Evolutionary conservation across 257 asterid genomes (phyloP).

Genomic region (Ballota nigra): DNA sequence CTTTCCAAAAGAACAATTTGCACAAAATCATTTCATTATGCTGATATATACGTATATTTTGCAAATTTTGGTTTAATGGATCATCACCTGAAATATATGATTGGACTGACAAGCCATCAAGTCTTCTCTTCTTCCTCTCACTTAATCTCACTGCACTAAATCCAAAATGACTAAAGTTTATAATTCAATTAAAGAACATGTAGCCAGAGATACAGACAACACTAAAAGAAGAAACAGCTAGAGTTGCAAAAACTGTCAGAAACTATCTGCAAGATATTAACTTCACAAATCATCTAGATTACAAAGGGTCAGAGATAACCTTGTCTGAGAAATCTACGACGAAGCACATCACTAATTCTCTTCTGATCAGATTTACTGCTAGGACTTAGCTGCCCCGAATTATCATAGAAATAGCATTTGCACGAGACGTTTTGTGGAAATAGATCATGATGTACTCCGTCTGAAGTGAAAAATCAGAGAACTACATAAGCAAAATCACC

Average conservation of each 20-base stretch:
- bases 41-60: not conserved
- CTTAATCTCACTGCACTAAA: constrained; percentile 59
- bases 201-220: not conserved
- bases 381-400: constrained; percentile 56
- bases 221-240: not conserved
- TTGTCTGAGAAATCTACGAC: constrained; percentile 90
- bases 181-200: not conserved
- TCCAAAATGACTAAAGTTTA: constrained; percentile 12
- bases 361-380: constrained; percentile 34
- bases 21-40: not conserved
- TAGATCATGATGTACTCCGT: constrained; percentile 65
- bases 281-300: not conserved
- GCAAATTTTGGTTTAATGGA: not conserved
- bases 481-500: constrained; percentile 1
- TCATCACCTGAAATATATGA: constrained; percentile 47
- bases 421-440: constrained; percentile 72
- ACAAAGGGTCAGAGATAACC: constrained; percentile 36
- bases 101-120: constrained; percentile 31
- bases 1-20: not conserved
- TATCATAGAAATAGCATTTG: constrained; percentile 89
- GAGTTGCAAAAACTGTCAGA: not conserved
- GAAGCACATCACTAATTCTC: constrained; percentile 62
- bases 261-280: constrained; percentile 1
- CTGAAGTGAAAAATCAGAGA: constrained; percentile 37
- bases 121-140: constrained; percentile 59